Evolutionary conservation across 2,329 filamentous ascomycete species (phyloP).

Genomic region (Fusarium drepaniforme): DNA sequence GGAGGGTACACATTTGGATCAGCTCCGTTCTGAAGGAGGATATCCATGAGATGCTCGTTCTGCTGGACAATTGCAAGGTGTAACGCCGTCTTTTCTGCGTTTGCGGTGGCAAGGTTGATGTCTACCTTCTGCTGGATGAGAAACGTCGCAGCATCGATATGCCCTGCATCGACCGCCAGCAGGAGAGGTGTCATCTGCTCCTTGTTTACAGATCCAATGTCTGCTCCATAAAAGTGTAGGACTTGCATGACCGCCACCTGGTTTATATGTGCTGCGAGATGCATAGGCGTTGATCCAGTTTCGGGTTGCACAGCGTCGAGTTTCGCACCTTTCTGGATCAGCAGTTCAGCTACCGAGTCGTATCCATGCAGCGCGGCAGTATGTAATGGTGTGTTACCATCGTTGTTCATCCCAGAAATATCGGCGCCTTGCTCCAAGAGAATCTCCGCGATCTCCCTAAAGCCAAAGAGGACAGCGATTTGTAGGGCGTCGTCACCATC

Average conservation of each 20-base stretch:
- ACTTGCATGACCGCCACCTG: background rate
- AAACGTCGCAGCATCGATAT: background rate
- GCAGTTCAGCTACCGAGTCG: background rate
- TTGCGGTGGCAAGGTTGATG: background rate
- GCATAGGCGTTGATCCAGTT: background rate
- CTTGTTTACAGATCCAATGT: background rate
- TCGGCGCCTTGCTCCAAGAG: background rate
- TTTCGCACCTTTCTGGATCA: background rate
- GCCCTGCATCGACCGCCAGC: background rate
- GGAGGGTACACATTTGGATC: background rate
- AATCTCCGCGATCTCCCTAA: background rate
- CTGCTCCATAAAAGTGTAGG: background rate
- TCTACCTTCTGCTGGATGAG: background rate
- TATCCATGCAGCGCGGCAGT: background rate
- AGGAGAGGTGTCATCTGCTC: background rate
- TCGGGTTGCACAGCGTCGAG: background rate
- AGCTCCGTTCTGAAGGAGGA: background rate
- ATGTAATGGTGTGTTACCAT: background rate
- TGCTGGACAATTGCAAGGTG: background rate
- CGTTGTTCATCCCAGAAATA: background rate
- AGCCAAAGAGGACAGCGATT: background rate
- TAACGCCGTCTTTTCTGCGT: background rate
- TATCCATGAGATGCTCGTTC: background rate
- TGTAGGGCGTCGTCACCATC: background rate
- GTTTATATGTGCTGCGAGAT: background rate